phyloP scores from a whole-genome alignment of 106 monocot genomes.

The Cymbidium sinense region DNA sequence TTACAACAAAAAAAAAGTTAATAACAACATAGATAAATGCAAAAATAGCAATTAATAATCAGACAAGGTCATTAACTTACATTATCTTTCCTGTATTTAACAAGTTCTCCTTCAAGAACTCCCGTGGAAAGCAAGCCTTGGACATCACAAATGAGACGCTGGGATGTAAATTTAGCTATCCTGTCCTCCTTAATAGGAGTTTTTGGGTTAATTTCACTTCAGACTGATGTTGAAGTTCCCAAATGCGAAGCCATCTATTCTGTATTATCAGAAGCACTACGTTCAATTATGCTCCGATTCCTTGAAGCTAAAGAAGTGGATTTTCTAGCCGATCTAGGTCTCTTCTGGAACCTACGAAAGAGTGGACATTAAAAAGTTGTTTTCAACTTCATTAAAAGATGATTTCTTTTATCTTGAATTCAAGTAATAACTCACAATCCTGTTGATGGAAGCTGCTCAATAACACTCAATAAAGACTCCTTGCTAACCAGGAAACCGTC shows the following conservation, averaged over 20 bases:
- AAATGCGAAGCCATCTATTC: background rate
- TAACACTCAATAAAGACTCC: background rate
- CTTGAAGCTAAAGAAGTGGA: background rate
- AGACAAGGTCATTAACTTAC: slow-evolving; percentile 11
- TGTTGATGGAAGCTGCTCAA: background rate
- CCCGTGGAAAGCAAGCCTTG: slow-evolving; percentile 41
- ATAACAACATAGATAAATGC: background rate
- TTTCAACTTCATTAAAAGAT: background rate
- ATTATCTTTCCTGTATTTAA: slow-evolving; percentile 39
- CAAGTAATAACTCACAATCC: background rate
- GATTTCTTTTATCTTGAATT: background rate
- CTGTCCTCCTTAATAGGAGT: slow-evolving; percentile 2
- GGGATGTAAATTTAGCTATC: background rate
- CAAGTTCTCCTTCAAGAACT: slow-evolving; percentile 37
- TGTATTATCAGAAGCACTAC: slow-evolving; percentile 2
- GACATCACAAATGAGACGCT: slow-evolving; percentile 11
- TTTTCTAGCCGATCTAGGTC: slow-evolving; percentile 3
- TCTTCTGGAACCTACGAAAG: background rate
- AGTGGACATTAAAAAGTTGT: background rate
- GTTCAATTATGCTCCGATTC: background rate
- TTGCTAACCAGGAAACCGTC: too few species aligned
- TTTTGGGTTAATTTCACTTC: background rate
- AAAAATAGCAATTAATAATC: background rate
- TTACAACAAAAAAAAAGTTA: background rate
- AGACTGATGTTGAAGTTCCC: background rate